phyloP scores from a whole-genome alignment of 2,329 filamentous ascomycete species.

The Alternaria panax region DNA sequence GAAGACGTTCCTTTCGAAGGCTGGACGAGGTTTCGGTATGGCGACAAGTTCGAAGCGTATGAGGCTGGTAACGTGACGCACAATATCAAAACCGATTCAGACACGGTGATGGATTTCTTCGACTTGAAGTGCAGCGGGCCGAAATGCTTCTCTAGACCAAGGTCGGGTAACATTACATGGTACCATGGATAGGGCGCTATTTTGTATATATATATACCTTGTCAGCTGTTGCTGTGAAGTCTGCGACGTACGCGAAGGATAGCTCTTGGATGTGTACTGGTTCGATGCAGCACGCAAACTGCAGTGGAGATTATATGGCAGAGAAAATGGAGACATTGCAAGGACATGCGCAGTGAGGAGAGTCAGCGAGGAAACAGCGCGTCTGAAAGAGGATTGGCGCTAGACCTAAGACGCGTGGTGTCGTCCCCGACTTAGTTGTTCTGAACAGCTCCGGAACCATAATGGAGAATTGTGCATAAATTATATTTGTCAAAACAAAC shows the following conservation, averaged over 20 bases:
- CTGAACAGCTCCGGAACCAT: not conserved
- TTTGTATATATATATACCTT: not conserved
- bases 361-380: not conserved
- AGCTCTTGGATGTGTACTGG: not conserved
- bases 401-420: not conserved
- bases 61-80: constrained; percentile 39
- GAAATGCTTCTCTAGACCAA: constrained; percentile 26
- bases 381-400: not conserved
- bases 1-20: constrained; percentile 38
- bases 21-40: constrained; percentile 42
- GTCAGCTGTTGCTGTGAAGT: not conserved
- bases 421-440: not conserved
- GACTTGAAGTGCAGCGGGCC: constrained; percentile 36
- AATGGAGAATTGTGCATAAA: not conserved
- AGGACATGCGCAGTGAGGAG: not conserved
- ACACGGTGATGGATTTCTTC: constrained; percentile 44
- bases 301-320: not conserved
- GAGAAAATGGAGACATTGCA: not conserved
- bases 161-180: not conserved
- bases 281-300: not conserved
- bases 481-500: not conserved
- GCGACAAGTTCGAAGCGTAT: constrained; percentile 44
- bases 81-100: constrained; percentile 43
- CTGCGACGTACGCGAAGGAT: not conserved
- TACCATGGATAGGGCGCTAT: not conserved